A percentile compares a stretch with the other conserved stretches of the same genome.
Evolutionary conservation across 805 yeast species (phyloP).

Genomic region (Metschnikowia shivogae): DNA sequence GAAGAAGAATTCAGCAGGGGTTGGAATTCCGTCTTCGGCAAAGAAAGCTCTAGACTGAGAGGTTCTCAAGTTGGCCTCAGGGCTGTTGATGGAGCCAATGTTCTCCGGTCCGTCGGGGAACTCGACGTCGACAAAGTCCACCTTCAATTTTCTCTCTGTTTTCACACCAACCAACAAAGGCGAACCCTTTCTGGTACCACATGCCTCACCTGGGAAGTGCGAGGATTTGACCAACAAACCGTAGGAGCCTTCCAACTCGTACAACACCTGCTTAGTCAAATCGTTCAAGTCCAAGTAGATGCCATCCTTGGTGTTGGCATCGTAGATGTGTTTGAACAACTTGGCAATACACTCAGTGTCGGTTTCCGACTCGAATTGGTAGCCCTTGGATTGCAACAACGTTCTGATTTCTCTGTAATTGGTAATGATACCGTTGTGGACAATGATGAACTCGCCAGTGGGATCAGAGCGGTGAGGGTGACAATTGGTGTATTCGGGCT

Average conservation of each 20-base stretch:
- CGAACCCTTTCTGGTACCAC: slow-evolving; percentile 97
- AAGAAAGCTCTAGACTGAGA: slow-evolving; percentile 96
- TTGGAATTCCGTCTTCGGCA: slow-evolving; percentile 88
- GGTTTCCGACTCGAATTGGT: slow-evolving; percentile 82
- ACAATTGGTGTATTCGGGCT: slow-evolving; percentile 78
- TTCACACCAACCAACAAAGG: slow-evolving; percentile 96
- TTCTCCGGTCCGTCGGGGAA: slow-evolving; percentile 64
- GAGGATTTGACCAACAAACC: slow-evolving; percentile 89
- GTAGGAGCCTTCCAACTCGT: slow-evolving; percentile 95
- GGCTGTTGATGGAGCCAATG: slow-evolving; percentile 44
- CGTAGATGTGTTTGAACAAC: slow-evolving; percentile 86
- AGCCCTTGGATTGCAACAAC: slow-evolving; percentile 75
- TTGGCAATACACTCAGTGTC: slow-evolving; percentile 98
- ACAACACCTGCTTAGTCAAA: slow-evolving; percentile 85
- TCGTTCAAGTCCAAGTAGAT: slow-evolving; percentile 82
- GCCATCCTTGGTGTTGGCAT: slow-evolving; percentile 67
- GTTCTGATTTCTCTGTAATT: slow-evolving; percentile 89
- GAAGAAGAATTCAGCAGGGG: slow-evolving; percentile 91
- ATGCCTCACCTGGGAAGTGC: slow-evolving; percentile 92
- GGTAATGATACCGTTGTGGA: slow-evolving; percentile 97
- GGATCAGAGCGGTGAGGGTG: slow-evolving; percentile 95
- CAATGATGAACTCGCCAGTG: slow-evolving; percentile 79
- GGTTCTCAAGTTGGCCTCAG: slow-evolving; percentile 64
- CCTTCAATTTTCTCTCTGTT: slow-evolving; percentile 91
- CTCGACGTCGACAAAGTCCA: slow-evolving; percentile 97